Conservation (phyloP, 2,329 filamentous ascomycete genomes). For the Beauveria bassiana region DNA sequence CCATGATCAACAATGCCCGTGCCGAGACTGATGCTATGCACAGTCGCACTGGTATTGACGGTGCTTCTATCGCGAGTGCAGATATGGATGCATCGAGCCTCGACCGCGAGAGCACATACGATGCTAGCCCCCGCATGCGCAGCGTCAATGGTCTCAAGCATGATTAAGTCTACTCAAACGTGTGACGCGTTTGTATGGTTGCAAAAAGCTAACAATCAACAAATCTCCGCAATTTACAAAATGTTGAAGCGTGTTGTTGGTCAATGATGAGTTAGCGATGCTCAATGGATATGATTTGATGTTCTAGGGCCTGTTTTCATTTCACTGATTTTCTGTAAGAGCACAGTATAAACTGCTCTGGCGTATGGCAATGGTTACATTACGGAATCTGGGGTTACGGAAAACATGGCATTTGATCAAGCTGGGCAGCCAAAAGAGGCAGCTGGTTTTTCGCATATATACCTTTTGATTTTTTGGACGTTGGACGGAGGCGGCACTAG, state of each 20-base stretch:
- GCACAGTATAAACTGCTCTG: neutral
- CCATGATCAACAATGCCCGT: constrained; percentile 49
- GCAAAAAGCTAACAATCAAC: neutral
- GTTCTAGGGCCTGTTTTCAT: neutral
- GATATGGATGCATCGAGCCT: neutral
- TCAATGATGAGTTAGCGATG: no score
- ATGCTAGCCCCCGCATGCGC: constrained; percentile 4
- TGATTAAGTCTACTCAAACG: neutral
- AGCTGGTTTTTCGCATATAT: neutral
- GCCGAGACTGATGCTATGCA: constrained; percentile 43
- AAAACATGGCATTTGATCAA: neutral
- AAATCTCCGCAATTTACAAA: neutral
- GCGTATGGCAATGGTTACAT: neutral
- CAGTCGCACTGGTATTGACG: constrained; percentile 17
- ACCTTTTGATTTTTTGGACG: constrained; percentile 7
- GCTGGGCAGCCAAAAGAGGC: neutral
- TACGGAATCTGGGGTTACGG: neutral
- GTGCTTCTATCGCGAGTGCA: neutral
- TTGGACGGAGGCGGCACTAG: neutral
- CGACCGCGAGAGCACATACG: constrained; percentile 7
- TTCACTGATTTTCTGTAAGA: neutral
- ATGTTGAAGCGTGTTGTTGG: neutral
- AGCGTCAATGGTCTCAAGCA: neutral
- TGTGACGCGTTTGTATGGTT: neutral
- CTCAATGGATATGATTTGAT: neutral